phyloP scores from a whole-genome alignment of 192 early-diverging fungal genomes.

The Coemansia sp. region DNA sequence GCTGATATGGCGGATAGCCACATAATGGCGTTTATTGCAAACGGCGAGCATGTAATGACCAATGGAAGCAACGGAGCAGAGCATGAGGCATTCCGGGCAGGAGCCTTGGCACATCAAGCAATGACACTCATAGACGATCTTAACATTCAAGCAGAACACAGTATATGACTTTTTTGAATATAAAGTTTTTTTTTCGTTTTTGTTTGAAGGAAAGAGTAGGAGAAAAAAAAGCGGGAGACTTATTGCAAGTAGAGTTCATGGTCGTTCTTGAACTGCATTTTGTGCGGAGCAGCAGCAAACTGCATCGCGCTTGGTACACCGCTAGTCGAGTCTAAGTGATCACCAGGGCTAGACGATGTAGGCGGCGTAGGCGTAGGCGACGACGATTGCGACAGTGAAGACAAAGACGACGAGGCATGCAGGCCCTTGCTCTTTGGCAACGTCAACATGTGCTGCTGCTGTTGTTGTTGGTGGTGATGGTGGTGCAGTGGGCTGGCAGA shows the following conservation, averaged over 20 bases:
- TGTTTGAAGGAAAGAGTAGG: not conserved
- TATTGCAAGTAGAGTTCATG: conserved; percentile 44
- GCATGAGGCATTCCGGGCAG: not conserved
- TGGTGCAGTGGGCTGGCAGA: conserved; percentile 24
- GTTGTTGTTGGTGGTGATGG: too few species aligned
- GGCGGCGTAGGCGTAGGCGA: conserved; percentile 41
- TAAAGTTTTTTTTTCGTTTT: not conserved
- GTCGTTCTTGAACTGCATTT: conserved; percentile 47
- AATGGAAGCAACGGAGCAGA: not conserved
- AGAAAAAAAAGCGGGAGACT: not conserved
- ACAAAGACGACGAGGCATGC: conserved; percentile 17
- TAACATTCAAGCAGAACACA: not conserved
- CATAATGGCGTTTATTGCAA: not conserved
- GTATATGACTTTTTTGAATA: too few species aligned
- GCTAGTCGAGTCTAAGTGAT: conserved; percentile 12
- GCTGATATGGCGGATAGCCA: not conserved
- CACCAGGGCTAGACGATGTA: conserved; percentile 24
- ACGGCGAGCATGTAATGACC: not conserved
- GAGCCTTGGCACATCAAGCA: not conserved
- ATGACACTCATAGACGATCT: not conserved
- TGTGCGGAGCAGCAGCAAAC: conserved; percentile 43
- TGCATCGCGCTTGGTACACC: conserved; percentile 27
- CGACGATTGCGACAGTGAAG: conserved; percentile 15
- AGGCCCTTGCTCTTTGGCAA: conserved; percentile 18
- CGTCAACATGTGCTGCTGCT: conserved; percentile 7